Percentiles rank a stretch among this genome's conserved stretches.
Evolutionary conservation across 805 yeast species (phyloP).

Genomic region (Cephaloascus albidus): DNA sequence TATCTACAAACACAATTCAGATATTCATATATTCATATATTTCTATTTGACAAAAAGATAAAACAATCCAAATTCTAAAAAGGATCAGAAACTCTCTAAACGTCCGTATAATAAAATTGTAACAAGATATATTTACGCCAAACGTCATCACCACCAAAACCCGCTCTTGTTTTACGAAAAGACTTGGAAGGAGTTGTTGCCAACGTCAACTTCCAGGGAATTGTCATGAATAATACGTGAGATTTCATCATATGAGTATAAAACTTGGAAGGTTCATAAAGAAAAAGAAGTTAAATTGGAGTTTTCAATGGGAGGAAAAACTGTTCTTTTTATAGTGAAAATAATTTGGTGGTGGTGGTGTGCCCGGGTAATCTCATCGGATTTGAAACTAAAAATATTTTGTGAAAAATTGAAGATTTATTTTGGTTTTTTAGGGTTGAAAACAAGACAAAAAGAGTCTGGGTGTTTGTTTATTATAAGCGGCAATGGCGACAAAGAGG

Average conservation of each 20-base stretch:
- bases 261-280: conserved; percentile 61
- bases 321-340: conserved; percentile 9
- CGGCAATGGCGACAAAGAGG: conserved; percentile 18
- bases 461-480: no score
- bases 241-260: conserved; percentile 51
- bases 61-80: not conserved
- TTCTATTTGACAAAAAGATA: no score
- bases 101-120: conserved; percentile 26
- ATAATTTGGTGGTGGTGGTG: conserved; percentile 3
- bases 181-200: conserved; percentile 24
- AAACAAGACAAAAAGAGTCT: no score
- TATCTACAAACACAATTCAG: no score
- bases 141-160: conserved; percentile 36
- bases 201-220: conserved; percentile 34
- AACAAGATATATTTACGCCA: conserved; percentile 41
- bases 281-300: conserved; percentile 11
- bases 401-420: no score
- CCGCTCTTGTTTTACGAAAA: conserved; percentile 24
- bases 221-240: conserved; percentile 38
- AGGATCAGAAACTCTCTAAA: conserved; percentile 36
- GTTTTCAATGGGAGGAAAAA: conserved; percentile 1
- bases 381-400: no score
- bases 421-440: no score
- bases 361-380: conserved; percentile 1
- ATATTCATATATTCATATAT: no score